These are phyloP conservation scores for Lasiodiplodia sp. DNA, from an alignment of 2,329 filamentous ascomycete genomes.

Conservation along the genomic window DNA sequence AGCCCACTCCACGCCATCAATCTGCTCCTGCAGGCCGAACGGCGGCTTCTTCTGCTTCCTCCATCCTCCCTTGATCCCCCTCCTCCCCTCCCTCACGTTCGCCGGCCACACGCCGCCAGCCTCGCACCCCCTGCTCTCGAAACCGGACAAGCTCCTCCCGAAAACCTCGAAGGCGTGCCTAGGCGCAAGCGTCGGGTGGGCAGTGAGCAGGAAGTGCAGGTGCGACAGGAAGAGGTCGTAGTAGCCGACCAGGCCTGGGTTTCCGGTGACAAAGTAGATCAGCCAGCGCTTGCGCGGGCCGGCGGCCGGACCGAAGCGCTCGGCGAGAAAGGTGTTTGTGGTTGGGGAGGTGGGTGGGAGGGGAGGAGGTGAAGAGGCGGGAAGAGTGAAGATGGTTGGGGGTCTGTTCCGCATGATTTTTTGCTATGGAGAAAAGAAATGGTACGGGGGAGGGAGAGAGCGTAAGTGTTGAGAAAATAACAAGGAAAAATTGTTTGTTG, in stretches of 20 bases:
- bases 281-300: conserved; percentile 51
- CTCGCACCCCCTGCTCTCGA: conserved; percentile 44
- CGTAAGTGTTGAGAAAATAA: not conserved
- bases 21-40: conserved; percentile 58
- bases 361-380: not conserved
- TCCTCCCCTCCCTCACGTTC: not conserved
- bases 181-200: conserved; percentile 32
- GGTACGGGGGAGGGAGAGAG: not conserved
- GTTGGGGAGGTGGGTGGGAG: conserved; percentile 10
- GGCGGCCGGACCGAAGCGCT: not conserved
- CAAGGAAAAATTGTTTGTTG: not conserved
- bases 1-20: conserved; percentile 54
- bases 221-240: conserved; percentile 71
- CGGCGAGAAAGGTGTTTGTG: conserved; percentile 14
- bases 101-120: conserved; percentile 31
- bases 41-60: conserved; percentile 36
- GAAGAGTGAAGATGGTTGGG: conserved; percentile 14
- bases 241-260: conserved; percentile 78
- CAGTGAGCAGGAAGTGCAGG: conserved; percentile 62
- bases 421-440: not conserved
- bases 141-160: conserved; percentile 52
- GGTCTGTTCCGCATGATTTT: conserved; percentile 1
- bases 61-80: not conserved
- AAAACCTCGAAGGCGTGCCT: conserved; percentile 45
- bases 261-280: conserved; percentile 77